Conservation (phyloP, 176 grass and related monocot species). For the Urochloa ruziziensis region DNA sequence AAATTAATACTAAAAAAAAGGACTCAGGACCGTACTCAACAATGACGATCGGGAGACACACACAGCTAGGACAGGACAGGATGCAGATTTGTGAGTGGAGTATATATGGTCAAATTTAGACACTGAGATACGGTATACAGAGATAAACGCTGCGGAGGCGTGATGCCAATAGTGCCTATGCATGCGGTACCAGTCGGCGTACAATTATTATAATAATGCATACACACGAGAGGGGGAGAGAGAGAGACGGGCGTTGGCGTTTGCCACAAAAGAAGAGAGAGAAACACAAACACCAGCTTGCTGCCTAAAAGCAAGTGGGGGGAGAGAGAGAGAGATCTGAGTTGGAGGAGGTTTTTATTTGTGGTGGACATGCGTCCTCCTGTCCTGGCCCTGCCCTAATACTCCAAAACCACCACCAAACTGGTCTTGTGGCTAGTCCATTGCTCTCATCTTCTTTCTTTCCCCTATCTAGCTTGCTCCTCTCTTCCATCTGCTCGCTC, state of each 20-base stretch:
- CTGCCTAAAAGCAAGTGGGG: conserved; percentile 33
- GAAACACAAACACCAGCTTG: background rate
- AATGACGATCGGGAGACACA: no score
- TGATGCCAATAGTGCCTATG: background rate
- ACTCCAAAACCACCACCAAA: conserved; percentile 52
- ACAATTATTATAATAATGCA: background rate
- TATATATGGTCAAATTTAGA: background rate
- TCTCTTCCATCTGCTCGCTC: background rate
- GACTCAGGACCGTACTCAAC: no score
- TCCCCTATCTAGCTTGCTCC: background rate
- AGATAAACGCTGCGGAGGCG: background rate
- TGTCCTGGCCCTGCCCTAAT: conserved; percentile 36
- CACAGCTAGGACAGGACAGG: no score
- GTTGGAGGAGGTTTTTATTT: conserved; percentile 21
- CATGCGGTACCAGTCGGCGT: background rate
- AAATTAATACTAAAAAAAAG: no score
- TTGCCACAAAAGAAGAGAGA: conserved; percentile 32
- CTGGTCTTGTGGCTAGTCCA: background rate
- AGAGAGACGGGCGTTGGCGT: conserved; percentile 2
- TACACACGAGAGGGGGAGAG: conserved; percentile 34
- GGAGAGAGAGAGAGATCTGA: conserved; percentile 16
- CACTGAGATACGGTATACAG: background rate
- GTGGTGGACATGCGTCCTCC: conserved; percentile 73
- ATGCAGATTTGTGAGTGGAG: no score
- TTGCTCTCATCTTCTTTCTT: background rate